A percentile compares a stretch with the other conserved stretches of the same genome.
Conservation (phyloP, 2,329 filamentous ascomycete genomes). For the Aureobasidium subglaciale region DNA sequence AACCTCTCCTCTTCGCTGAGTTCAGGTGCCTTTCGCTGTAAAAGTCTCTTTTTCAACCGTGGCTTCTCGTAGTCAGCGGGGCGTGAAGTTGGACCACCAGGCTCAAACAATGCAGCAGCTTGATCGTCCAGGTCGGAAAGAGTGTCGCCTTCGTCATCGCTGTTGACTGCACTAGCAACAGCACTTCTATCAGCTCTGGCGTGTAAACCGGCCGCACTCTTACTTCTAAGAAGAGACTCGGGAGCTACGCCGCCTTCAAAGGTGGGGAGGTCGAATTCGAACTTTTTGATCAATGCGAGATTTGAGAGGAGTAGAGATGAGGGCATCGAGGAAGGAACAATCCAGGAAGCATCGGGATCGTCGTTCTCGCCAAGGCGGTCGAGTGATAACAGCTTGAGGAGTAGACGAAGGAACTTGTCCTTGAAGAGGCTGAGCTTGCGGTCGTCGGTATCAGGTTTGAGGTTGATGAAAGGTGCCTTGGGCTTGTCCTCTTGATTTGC, state of each 20-base stretch:
- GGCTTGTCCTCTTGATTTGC: slow-evolving; percentile 24
- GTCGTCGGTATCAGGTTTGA: slow-evolving; percentile 59
- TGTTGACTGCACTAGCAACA: slow-evolving; percentile 8
- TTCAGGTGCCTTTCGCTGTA: slow-evolving; percentile 41
- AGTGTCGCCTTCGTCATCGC: slow-evolving; percentile 15
- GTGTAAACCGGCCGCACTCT: slow-evolving; percentile 40
- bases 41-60: slow-evolving; percentile 54
- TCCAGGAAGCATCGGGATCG: slow-evolving; percentile 69
- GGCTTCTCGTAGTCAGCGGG: slow-evolving; percentile 38
- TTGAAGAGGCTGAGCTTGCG: slow-evolving; percentile 74
- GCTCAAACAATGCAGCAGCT: slow-evolving; percentile 54
- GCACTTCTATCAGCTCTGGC: slow-evolving; percentile 8
- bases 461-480: slow-evolving; percentile 44
- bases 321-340: slow-evolving; percentile 60
- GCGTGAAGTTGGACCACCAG: slow-evolving; percentile 54
- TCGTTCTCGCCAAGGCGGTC: slow-evolving; percentile 60
- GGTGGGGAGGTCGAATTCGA: slow-evolving; percentile 68
- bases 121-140: slow-evolving; percentile 32
- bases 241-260: slow-evolving; percentile 71
- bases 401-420: slow-evolving; percentile 76
- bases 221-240: slow-evolving; percentile 71
- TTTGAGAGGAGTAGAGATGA: slow-evolving; percentile 61
- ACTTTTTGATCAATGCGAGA: slow-evolving; percentile 66
- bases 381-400: slow-evolving; percentile 71
- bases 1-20: slow-evolving; percentile 55